Evolutionary conservation across 2,329 filamentous ascomycete genomes (phyloP).

Genomic region (Thermoascus crustaceus): DNA sequence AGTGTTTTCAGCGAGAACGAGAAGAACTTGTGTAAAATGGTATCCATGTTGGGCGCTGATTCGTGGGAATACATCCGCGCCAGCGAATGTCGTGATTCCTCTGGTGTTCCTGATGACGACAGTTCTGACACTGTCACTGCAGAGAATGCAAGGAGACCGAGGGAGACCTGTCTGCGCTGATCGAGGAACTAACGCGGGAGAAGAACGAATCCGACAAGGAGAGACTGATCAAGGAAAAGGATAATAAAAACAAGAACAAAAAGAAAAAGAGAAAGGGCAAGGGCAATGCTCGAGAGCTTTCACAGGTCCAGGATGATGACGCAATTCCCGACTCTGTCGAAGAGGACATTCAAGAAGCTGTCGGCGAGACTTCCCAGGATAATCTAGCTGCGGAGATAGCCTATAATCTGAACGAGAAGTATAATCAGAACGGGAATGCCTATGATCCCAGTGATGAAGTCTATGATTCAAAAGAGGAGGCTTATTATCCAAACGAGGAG

Average conservation of each 20-base stretch:
- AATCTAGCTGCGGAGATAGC: too few relatives aligned
- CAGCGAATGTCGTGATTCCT: background rate
- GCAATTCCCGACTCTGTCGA: background rate
- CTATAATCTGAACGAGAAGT: too few relatives aligned
- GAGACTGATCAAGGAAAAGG: constrained; percentile 3
- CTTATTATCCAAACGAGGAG: too few relatives aligned
- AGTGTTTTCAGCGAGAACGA: background rate
- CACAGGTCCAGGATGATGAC: background rate
- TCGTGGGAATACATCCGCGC: background rate
- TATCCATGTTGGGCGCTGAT: background rate
- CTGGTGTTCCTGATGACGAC: background rate
- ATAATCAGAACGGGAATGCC: too few relatives aligned
- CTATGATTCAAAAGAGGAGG: too few relatives aligned
- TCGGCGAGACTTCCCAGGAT: too few relatives aligned
- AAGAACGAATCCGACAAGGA: background rate
- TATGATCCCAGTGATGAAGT: too few relatives aligned
- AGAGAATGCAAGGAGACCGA: background rate
- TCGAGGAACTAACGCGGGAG: background rate
- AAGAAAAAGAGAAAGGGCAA: background rate
- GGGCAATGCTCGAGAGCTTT: background rate
- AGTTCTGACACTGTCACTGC: background rate
- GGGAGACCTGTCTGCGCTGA: background rate
- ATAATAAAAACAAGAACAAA: constrained; percentile 1
- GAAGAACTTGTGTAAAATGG: background rate
- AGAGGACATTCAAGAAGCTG: background rate